Evolutionary conservation across 1,284 basidiomycete genomes (phyloP).

Genomic region (Austroboletus olivaceoglutinosus): DNA sequence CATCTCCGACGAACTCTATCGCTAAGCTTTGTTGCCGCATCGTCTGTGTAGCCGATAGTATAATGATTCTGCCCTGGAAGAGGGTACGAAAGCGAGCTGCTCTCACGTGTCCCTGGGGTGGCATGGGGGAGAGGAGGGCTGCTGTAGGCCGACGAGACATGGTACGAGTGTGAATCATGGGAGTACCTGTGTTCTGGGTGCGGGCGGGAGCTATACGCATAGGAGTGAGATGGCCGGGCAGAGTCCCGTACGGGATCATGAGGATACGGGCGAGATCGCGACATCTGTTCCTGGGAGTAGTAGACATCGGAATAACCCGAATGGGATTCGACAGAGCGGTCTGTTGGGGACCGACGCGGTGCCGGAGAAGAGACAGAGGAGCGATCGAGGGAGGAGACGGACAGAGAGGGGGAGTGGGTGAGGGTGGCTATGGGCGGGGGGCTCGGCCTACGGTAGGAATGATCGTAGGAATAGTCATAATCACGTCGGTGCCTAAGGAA

Average conservation of each 20-base stretch:
- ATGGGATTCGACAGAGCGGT: slow-evolving; percentile 27
- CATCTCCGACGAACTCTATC: slow-evolving; percentile 71
- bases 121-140: slow-evolving; percentile 29
- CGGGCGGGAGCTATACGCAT: slow-evolving; percentile 30
- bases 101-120: slow-evolving; percentile 23
- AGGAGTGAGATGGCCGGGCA: slow-evolving; percentile 30
- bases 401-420: slow-evolving; percentile 61
- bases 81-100: slow-evolving; percentile 30
- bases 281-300: slow-evolving; percentile 33
- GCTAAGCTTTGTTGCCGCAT: slow-evolving; percentile 73
- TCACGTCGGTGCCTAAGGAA: slow-evolving; percentile 40
- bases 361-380: slow-evolving; percentile 59
- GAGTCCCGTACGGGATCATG: slow-evolving; percentile 37
- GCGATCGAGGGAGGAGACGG: slow-evolving; percentile 55
- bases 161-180: slow-evolving; percentile 34
- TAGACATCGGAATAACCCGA: slow-evolving; percentile 31
- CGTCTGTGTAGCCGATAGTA: slow-evolving; percentile 62
- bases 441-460: slow-evolving; percentile 45
- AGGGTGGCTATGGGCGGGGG: slow-evolving; percentile 57
- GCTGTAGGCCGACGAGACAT: slow-evolving; percentile 25
- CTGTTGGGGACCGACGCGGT: slow-evolving; percentile 36
- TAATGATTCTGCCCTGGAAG: slow-evolving; percentile 39
- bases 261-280: slow-evolving; percentile 35
- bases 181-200: slow-evolving; percentile 32
- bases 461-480: slow-evolving; percentile 38